Evolutionary conservation across 2,329 filamentous ascomycete genomes (phyloP).

Genomic region (Mollisia scopiformis): DNA sequence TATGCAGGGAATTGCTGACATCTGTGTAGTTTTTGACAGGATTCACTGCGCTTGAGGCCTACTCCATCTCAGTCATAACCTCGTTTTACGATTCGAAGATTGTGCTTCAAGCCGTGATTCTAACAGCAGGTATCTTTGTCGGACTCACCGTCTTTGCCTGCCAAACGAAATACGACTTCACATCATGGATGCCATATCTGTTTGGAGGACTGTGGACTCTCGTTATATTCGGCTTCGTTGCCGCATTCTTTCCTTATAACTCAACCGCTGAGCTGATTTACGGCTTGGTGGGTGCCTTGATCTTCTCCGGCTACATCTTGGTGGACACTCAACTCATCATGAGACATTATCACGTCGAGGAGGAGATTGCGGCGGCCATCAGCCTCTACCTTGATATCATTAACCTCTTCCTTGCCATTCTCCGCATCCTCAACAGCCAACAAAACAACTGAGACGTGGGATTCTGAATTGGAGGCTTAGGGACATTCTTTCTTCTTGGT

Average conservation of each 20-base stretch:
- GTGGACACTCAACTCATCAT: constrained; percentile 96
- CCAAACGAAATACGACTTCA: constrained; percentile 98
- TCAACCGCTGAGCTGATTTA: constrained; percentile 86
- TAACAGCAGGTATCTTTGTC: constrained; percentile 83
- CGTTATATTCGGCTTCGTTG: constrained; percentile 91
- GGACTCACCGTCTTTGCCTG: constrained; percentile 87
- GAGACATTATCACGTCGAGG: constrained; percentile 95
- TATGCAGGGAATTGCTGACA: background rate
- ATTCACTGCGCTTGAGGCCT: constrained; percentile 92
- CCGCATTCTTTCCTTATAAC: constrained; percentile 83
- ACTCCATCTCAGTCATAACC: constrained; percentile 89
- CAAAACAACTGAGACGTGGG: constrained; percentile 71
- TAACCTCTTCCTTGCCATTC: constrained; percentile 94
- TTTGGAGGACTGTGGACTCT: constrained; percentile 90
- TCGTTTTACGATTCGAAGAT: constrained; percentile 85
- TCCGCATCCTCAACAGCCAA: constrained; percentile 95
- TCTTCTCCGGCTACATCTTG: constrained; percentile 94
- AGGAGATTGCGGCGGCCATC: constrained; percentile 95
- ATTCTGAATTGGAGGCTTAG: no score
- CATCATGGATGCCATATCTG: constrained; percentile 93
- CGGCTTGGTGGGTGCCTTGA: constrained; percentile 76
- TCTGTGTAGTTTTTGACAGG: constrained; percentile 44
- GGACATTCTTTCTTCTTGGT: background rate
- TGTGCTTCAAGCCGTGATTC: constrained; percentile 86
- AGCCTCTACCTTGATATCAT: constrained; percentile 95